A percentile compares a stretch with the other conserved stretches of the same genome.
Conservation (phyloP, 192 early-diverging fungal species). For the Entophlyctis helioformis region DNA sequence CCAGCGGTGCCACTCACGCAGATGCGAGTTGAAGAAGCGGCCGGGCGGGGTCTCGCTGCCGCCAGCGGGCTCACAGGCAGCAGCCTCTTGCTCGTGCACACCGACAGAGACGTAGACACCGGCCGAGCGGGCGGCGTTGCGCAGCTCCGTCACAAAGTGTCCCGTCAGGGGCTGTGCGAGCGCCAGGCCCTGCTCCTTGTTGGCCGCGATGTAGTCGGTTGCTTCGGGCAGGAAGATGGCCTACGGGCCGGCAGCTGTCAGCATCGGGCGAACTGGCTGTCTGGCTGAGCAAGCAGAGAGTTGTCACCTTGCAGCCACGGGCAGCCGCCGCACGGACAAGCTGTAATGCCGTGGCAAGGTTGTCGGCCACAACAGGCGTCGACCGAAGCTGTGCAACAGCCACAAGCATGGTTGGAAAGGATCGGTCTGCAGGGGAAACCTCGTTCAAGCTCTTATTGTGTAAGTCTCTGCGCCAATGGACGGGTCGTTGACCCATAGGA, state of each 20-base stretch:
- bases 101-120: slow-evolving; percentile 65
- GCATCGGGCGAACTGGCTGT: background rate
- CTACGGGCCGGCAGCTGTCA: background rate
- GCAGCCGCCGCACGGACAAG: background rate
- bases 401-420: too few species aligned
- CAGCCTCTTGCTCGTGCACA: slow-evolving; percentile 58
- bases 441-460: too few species aligned
- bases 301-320: background rate
- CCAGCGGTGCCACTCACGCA: too few species aligned
- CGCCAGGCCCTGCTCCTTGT: slow-evolving; percentile 8
- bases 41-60: too few species aligned
- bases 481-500: too few species aligned
- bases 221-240: slow-evolving; percentile 76
- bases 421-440: too few species aligned
- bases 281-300: background rate
- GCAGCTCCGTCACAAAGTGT: slow-evolving; percentile 48
- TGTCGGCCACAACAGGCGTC: background rate
- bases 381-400: slow-evolving; percentile 1
- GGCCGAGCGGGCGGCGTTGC: slow-evolving; percentile 40
- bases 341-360: background rate
- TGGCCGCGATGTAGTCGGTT: slow-evolving; percentile 63
- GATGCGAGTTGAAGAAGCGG: slow-evolving; percentile 5
- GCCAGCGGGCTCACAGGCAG: too few species aligned
- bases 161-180: slow-evolving; percentile 37
- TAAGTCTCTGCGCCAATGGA: too few species aligned